Conservation (phyloP, 2,329 filamentous ascomycete genomes). For the Fusarium clavum region DNA sequence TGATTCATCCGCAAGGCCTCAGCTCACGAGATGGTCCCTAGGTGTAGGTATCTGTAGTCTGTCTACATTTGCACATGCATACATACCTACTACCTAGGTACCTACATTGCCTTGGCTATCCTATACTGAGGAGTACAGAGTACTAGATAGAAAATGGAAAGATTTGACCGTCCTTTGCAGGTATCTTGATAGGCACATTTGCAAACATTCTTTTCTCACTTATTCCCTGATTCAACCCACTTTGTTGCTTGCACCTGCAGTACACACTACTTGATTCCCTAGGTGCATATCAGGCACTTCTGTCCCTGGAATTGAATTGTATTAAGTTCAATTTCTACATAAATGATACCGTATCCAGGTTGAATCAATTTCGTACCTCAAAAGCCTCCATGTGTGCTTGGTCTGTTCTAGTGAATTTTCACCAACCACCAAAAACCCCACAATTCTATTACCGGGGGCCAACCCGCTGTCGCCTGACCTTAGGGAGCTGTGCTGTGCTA, state of each 20-base stretch:
- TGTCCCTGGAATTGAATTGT: constrained; percentile 3
- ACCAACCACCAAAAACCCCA: constrained; percentile 8
- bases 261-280: neutral
- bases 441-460: neutral
- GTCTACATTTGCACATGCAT: constrained; percentile 30
- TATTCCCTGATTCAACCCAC: constrained; percentile 9
- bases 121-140: neutral
- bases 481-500: neutral
- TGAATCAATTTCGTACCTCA: neutral
- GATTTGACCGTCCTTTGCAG: constrained; percentile 8
- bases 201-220: constrained; percentile 17
- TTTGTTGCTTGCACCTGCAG: neutral
- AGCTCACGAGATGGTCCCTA: constrained; percentile 7
- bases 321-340: constrained; percentile 2
- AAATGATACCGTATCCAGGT: neutral
- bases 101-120: constrained; percentile 5
- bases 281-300: constrained; percentile 17
- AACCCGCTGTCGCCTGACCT: constrained; percentile 44
- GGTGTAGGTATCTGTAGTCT: constrained; percentile 8
- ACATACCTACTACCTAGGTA: neutral
- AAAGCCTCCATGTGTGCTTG: neutral
- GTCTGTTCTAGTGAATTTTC: neutral
- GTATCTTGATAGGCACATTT: neutral
- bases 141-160: neutral
- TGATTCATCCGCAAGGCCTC: constrained; percentile 16